Base-by-base conservation (phyloP, 192 early-diverging fungal species). In the Coemansia guatemalensis region DNA sequence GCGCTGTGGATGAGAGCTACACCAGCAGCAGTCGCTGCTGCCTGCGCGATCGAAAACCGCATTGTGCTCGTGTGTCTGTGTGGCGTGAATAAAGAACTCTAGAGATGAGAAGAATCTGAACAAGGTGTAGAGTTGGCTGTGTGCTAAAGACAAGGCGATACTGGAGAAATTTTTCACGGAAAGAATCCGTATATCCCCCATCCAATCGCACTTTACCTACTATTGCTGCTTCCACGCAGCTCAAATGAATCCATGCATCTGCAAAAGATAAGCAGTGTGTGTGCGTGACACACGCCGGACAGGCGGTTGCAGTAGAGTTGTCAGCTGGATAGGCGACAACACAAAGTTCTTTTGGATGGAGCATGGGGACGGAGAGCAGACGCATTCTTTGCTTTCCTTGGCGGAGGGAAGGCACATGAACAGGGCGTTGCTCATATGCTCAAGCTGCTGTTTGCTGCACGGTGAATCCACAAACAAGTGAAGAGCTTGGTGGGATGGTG, bases 1-100 rank as follows among this genome's bases (percentile, higher is more conserved):
- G 64, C 18, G 18, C 52, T 56, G 30, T 25, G 24, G 8, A 61
- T 35, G 17, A 63, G 61, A 30, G 60, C 67, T 41, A 56, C 49
- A 8, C 5, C 59, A 8, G 41, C 35, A 21, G 33, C 57, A 29
- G 18, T 56, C 9, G 21, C 9, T 8, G 53, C 23, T 25, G 30
- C 54, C 5, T 32, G 51, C 14, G 53, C 53, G 21, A 58, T 54
- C 26, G 33, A 54, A 53, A 48, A 39, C 39, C 51, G 71, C 73
- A 74, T 74, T 68, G 48, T 65, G 18, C 26, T 5, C 4, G 8
- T 56, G 32, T 20, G 52, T 33, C 48, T 48, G 21, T 54, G 41
- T 44, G 39, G 39, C 39, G 39, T 44, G 39, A 17, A 44, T 17
- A 12, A 17, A 44, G 39, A 17, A 14, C 39, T 17, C 39, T 44